A percentile compares a stretch with the other conserved stretches of the same genome.
Conservation (phyloP, 495 filamentous ascomycete species). For the Lophiotrema nucula region DNA sequence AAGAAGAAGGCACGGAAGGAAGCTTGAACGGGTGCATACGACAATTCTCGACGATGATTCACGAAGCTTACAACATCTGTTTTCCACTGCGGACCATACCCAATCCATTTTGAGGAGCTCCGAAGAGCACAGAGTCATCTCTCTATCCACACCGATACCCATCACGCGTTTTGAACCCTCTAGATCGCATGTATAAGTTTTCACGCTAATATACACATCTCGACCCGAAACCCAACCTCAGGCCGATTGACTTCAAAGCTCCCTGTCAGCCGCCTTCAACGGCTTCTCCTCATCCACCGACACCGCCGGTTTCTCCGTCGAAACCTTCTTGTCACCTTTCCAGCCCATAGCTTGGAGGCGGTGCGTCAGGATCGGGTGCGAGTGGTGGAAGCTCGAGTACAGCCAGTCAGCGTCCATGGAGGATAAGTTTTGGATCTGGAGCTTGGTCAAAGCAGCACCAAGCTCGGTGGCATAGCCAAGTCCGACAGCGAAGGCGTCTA, state of each 20-base stretch:
- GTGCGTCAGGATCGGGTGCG: slow-evolving; percentile 93
- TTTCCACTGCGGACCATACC: too few relatives aligned
- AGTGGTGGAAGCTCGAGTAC: slow-evolving; percentile 97
- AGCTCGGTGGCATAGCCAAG: slow-evolving; percentile 87
- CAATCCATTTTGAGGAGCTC: too few relatives aligned
- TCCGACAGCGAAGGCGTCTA: slow-evolving; percentile 76
- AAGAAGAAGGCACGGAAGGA: slow-evolving; percentile 41
- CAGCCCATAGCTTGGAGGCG: slow-evolving; percentile 86
- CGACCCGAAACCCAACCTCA: too few relatives aligned
- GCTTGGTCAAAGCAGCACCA: slow-evolving; percentile 84
- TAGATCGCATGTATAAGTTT: too few relatives aligned
- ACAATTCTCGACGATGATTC: too few relatives aligned
- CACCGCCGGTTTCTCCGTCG: slow-evolving; percentile 37
- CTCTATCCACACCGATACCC: too few relatives aligned
- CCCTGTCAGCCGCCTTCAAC: slow-evolving; percentile 57
- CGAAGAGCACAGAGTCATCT: too few relatives aligned
- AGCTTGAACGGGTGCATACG: background rate
- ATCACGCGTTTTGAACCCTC: too few relatives aligned
- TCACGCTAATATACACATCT: too few relatives aligned
- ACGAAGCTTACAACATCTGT: too few relatives aligned
- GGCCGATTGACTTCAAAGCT: slow-evolving; percentile 51
- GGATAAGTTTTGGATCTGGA: slow-evolving; percentile 96
- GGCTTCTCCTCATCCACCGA: slow-evolving; percentile 47
- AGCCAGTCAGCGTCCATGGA: slow-evolving; percentile 98
- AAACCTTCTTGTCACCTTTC: slow-evolving; percentile 61